Evolutionary conservation across 73 alveolate genomes (phyloP).

Genomic region (Paramecium primaurelia): DNA sequence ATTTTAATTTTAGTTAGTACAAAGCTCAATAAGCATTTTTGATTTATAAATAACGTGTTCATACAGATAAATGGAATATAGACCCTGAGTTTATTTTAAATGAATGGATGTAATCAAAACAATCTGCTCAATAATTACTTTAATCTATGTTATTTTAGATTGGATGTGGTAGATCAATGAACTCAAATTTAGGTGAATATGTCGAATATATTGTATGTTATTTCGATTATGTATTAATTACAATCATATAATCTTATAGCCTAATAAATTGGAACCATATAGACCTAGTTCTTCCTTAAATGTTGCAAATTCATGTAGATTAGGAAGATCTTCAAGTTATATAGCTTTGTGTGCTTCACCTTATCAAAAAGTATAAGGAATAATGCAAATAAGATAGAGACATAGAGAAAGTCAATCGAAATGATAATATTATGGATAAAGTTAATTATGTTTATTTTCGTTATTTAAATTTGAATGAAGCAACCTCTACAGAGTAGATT

Average conservation of each 20-base stretch:
- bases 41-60: neutral
- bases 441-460: conserved; percentile 26
- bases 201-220: neutral
- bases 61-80: neutral
- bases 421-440: neutral
- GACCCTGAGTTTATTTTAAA: neutral
- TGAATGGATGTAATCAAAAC: neutral
- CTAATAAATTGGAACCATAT: neutral
- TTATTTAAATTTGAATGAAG: conserved; percentile 25
- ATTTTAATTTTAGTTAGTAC: neutral
- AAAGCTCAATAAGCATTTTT: neutral
- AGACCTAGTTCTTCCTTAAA: neutral
- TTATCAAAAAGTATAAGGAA: neutral
- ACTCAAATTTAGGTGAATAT: neutral
- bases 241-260: neutral
- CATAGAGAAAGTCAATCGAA: neutral
- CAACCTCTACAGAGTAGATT: neutral
- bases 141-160: neutral
- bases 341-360: neutral
- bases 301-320: neutral
- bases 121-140: neutral
- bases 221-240: neutral
- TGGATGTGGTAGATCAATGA: neutral
- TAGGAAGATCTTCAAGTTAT: neutral
- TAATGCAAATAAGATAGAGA: neutral